Conservation (phyloP, 192 early-diverging fungal genomes). For the Linnemannia zychae region DNA sequence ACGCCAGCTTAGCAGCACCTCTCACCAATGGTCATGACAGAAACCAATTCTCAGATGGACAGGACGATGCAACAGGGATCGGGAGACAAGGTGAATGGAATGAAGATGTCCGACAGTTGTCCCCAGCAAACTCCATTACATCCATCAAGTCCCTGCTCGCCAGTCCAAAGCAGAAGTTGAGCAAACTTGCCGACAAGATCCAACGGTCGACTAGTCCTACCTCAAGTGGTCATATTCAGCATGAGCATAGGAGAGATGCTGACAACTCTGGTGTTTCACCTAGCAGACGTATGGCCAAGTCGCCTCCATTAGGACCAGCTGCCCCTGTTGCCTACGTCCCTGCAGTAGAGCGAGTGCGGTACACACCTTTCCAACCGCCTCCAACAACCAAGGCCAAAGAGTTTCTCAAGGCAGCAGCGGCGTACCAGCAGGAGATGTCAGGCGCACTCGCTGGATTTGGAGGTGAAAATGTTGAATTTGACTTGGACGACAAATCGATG, state of each 20-base stretch:
- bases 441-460: conserved; percentile 28
- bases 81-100: conserved; percentile 41
- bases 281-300: conserved; percentile 48
- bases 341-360: conserved; percentile 60
- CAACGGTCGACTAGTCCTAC: conserved; percentile 59
- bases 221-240: conserved; percentile 45
- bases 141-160: conserved; percentile 36
- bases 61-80: neutral
- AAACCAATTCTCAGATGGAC: conserved; percentile 20
- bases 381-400: conserved; percentile 53
- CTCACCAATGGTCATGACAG: neutral
- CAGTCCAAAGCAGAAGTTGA: conserved; percentile 44
- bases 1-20: conserved; percentile 9
- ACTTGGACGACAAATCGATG: conserved; percentile 47
- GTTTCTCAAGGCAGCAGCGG: conserved; percentile 47
- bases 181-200: conserved; percentile 51
- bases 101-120: conserved; percentile 32
- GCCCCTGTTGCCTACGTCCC: conserved; percentile 60
- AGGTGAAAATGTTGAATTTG: conserved; percentile 46
- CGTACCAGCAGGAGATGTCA: conserved; percentile 48
- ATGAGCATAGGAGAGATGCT: conserved; percentile 44
- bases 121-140: conserved; percentile 51
- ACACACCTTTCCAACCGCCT: conserved; percentile 56
- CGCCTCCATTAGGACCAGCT: conserved; percentile 56
- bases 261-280: conserved; percentile 24